These are phyloP conservation scores for Pisolithus thermaeus DNA, from an alignment of 1,284 basidiomycete species.

Conservation along the genomic window DNA sequence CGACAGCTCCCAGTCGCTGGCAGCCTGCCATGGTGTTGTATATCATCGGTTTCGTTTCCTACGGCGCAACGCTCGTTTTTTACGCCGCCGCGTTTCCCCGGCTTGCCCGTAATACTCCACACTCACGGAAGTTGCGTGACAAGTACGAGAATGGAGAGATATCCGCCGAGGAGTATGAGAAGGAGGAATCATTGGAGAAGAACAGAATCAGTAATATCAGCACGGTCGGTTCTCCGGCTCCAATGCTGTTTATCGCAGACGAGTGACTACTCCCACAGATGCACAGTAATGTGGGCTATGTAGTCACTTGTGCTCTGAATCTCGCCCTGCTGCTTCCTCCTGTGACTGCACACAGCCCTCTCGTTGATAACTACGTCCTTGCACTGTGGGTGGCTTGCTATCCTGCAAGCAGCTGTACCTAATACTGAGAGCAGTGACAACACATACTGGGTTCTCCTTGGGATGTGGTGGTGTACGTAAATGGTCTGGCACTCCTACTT, in stretches of 20 bases:
- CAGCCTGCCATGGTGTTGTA: slow-evolving; percentile 70
- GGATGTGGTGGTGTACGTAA: slow-evolving; percentile 75
- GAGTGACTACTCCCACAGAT: slow-evolving; percentile 35
- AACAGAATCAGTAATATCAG: slow-evolving; percentile 83
- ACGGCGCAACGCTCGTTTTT: slow-evolving; percentile 74
- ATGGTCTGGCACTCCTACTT: too few relatives aligned
- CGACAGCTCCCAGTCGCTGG: slow-evolving; percentile 63
- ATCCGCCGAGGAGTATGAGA: slow-evolving; percentile 58
- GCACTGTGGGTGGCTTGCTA: slow-evolving; percentile 42
- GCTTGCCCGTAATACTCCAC: slow-evolving; percentile 73
- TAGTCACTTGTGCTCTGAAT: slow-evolving; percentile 61
- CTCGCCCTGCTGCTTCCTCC: slow-evolving; percentile 70
- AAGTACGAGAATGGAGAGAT: slow-evolving; percentile 58
- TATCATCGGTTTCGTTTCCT: slow-evolving; percentile 75
- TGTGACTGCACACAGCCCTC: slow-evolving; percentile 44
- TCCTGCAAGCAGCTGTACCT: slow-evolving; percentile 4
- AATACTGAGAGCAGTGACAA: slow-evolving; percentile 43
- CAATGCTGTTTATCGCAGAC: neutral
- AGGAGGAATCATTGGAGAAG: slow-evolving; percentile 75
- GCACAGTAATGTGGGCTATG: slow-evolving; percentile 74
- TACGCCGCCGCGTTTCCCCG: slow-evolving; percentile 81
- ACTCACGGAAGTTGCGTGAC: slow-evolving; percentile 53
- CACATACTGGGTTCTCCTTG: slow-evolving; percentile 68
- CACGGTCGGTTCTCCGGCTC: slow-evolving; percentile 45
- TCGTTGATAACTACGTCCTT: slow-evolving; percentile 68